Base-by-base conservation (phyloP, 768 basidiomycete species). In the Boletellus ananiceps region DNA sequence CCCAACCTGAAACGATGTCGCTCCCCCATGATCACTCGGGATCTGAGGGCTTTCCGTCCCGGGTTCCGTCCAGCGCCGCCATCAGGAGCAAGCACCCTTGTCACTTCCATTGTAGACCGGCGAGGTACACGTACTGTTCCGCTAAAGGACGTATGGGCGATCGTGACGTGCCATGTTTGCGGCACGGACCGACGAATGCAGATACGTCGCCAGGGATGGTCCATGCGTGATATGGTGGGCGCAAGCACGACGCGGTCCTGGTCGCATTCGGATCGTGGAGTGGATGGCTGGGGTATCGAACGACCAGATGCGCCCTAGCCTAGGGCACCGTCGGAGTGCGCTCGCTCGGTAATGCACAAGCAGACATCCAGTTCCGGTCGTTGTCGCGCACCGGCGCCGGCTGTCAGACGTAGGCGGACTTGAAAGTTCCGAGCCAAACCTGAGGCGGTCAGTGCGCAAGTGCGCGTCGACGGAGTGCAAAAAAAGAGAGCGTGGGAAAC, bases 381-480 rank as follows among this genome's bases (percentile, higher is more conserved):
- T 38, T 8, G 39, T 40, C 13, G 21, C 3, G 23, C 23, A 18
- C 18, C 14, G 14, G 36, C 36, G 9, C 6, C 9, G 36, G 36
- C 18, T n/a, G 29, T 29, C 29, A 11, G 29, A 29, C 29, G 29
- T 29, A 13, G 11, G 21, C 11, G 21, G 14, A 12, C 18, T 18
- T 25, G 47, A 54, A 62, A 49, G 42, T 62, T 62, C 60, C 55
- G 50, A 54, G 40, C 41, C 34, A 44, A 33, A 49, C 33, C 33
- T 38, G 44, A 50, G 33, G 21, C 55, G 66, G 64, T 68, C 64
- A 68, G 64, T 66, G 64, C 64, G 58, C 63, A 61, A 50, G 36
- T 49, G 18, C 38, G 51, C 35, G 15, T 21, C 43, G 38, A 66
- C 62, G 57, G 64, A 59, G 64, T 54, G 50, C 52, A 48, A 65